Evolutionary conservation across 805 yeast species (phyloP).

Genomic region (Limtongozyma cylindracea): DNA sequence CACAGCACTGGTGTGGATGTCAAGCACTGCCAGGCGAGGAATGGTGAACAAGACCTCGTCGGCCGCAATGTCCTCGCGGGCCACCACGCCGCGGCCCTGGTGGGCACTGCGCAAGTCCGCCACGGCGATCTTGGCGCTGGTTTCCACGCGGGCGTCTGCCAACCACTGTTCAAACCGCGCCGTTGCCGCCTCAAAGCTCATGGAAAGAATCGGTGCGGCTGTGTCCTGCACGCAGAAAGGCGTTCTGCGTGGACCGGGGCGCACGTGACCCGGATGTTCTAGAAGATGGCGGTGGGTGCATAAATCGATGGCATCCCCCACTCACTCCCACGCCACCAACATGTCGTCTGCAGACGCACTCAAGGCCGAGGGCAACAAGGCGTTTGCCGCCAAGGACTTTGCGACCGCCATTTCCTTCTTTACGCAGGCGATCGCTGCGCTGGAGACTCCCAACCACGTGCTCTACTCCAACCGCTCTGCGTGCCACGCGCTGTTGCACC

Average conservation of each 20-base stretch:
- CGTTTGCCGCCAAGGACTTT: slow-evolving; percentile 73
- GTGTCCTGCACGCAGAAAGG: too few species aligned
- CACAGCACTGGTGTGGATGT: slow-evolving; percentile 30
- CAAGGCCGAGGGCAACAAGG: slow-evolving; percentile 86
- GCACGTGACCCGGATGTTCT: too few species aligned
- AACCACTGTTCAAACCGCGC: too few species aligned
- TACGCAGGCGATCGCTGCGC: slow-evolving; percentile 67
- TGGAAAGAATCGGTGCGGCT: too few species aligned
- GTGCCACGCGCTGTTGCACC: slow-evolving; percentile 53
- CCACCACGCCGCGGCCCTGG: slow-evolving; percentile 66
- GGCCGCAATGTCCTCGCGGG: slow-evolving; percentile 26
- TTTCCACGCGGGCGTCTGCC: too few species aligned
- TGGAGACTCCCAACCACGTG: slow-evolving; percentile 73
- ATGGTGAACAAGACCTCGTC: slow-evolving; percentile 49
- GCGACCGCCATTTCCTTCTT: slow-evolving; percentile 57
- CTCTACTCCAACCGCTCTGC: slow-evolving; percentile 89
- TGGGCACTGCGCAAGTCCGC: slow-evolving; percentile 27
- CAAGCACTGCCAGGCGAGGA: slow-evolving; percentile 31
- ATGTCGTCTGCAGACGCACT: slow-evolving; percentile 42
- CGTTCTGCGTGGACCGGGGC: too few species aligned
- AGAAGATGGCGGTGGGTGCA: too few species aligned
- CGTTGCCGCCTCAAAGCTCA: too few species aligned
- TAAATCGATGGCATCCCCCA: neutral
- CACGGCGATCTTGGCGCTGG: slow-evolving; percentile 29
- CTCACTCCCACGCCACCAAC: neutral